Conservation (phyloP, 2,329 filamentous ascomycete species). For the Colletotrichum echinochloae region DNA sequence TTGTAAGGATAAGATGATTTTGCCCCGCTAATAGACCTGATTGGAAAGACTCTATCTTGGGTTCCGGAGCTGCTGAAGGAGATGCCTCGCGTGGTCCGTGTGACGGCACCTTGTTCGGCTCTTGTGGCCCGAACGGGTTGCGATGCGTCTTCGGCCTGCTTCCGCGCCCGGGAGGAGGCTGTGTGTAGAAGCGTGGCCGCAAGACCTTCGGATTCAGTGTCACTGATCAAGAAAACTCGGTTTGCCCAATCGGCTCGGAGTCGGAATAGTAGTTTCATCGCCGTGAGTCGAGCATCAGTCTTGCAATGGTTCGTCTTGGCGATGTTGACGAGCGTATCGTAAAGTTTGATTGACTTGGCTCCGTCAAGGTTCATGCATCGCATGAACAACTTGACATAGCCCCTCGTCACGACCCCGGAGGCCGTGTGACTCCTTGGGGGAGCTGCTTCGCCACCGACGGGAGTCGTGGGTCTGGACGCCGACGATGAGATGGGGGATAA, state of each 20-base stretch:
- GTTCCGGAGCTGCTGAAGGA: constrained; percentile 63
- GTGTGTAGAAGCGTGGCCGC: constrained; percentile 79
- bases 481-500: constrained; percentile 55
- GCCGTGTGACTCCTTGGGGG: constrained; percentile 61
- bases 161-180: constrained; percentile 63
- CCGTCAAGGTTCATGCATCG: constrained; percentile 75
- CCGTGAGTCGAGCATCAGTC: constrained; percentile 76
- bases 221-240: constrained; percentile 76
- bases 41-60: constrained; percentile 56
- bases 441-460: constrained; percentile 42
- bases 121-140: constrained; percentile 58
- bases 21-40: constrained; percentile 57
- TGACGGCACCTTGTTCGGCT: constrained; percentile 55
- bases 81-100: constrained; percentile 62
- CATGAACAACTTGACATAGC: constrained; percentile 82
- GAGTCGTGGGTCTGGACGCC: constrained; percentile 46
- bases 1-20: constrained; percentile 55
- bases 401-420: constrained; percentile 77
- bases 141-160: constrained; percentile 63
- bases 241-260: constrained; percentile 86
- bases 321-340: constrained; percentile 73
- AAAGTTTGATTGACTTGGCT: constrained; percentile 72
- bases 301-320: constrained; percentile 70
- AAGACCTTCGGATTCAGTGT: constrained; percentile 78
- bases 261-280: constrained; percentile 84